phyloP scores from a whole-genome alignment of 345 rosid genomes.

The Dovyalis caffra region DNA sequence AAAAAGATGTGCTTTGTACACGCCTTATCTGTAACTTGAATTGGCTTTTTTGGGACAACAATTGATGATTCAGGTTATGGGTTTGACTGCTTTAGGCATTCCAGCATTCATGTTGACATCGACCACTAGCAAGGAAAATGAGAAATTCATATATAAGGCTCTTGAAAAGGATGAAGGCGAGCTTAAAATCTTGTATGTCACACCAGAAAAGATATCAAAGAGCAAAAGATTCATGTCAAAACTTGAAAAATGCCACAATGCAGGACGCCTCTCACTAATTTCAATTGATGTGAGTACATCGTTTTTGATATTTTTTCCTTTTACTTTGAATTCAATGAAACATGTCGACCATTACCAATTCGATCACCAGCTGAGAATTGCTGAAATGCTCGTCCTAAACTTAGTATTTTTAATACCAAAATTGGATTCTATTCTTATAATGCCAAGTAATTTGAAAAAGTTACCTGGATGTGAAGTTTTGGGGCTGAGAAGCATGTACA shows the following conservation, averaged over 20 bases:
- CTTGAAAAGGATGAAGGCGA: slow-evolving; percentile 89
- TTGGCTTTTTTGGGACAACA: background rate
- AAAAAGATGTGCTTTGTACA: background rate
- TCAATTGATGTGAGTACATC: slow-evolving; percentile 72
- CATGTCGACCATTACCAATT: background rate
- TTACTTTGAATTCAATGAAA: slow-evolving; percentile 5
- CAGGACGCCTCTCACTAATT: slow-evolving; percentile 73
- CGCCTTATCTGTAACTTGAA: background rate
- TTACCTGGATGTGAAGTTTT: too few relatives aligned
- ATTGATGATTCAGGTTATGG: slow-evolving; percentile 69
- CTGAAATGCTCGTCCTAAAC: too few relatives aligned
- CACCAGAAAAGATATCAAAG: slow-evolving; percentile 94
- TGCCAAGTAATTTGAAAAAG: too few relatives aligned
- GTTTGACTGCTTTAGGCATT: slow-evolving; percentile 80
- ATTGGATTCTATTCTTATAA: background rate
- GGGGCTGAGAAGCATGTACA: too few relatives aligned
- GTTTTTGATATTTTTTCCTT: background rate
- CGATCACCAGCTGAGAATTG: background rate
- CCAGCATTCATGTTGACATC: slow-evolving; percentile 87
- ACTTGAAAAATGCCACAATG: slow-evolving; percentile 82
- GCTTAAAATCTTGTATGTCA: slow-evolving; percentile 79
- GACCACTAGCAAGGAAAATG: slow-evolving; percentile 77
- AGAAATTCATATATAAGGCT: slow-evolving; percentile 84
- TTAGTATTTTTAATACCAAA: too few relatives aligned
- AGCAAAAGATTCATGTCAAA: slow-evolving; percentile 99